Percentiles rank a stretch among this genome's conserved stretches.
Conservation (phyloP, 768 basidiomycete species). For the Amanita rimosa region DNA sequence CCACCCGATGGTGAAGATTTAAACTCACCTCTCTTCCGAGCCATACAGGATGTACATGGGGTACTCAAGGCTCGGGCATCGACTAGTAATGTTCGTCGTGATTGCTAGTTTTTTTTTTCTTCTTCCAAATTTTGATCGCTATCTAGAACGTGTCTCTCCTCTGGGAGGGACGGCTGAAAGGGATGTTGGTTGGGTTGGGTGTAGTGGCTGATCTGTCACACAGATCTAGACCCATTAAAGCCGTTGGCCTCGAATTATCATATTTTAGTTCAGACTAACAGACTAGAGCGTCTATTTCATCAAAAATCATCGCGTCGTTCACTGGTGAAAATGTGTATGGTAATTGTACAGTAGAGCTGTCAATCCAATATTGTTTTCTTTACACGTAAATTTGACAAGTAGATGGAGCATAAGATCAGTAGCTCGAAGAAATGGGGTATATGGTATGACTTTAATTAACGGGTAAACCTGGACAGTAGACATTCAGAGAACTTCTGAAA, state of each 20-base stretch:
- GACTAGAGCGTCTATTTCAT: neutral
- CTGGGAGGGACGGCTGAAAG: constrained; percentile 89
- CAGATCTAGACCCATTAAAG: constrained; percentile 77
- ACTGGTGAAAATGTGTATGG: neutral
- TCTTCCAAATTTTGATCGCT: neutral
- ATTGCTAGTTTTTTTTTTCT: neutral
- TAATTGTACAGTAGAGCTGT: neutral
- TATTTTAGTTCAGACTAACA: constrained; percentile 65
- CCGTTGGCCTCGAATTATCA: constrained; percentile 85
- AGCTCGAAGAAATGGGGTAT: neutral
- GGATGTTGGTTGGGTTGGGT: constrained; percentile 83
- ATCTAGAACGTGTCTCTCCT: constrained; percentile 76
- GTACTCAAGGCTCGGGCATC: constrained; percentile 87
- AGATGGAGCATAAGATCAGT: neutral
- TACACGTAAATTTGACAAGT: neutral
- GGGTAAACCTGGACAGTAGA: too few relatives aligned
- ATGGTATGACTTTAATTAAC: neutral
- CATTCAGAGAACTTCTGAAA: neutral
- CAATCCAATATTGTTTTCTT: neutral
- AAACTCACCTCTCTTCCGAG: constrained; percentile 9
- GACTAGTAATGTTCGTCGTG: constrained; percentile 65
- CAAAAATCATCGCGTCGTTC: neutral
- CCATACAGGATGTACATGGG: constrained; percentile 43
- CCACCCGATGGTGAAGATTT: constrained; percentile 22
- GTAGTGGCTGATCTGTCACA: constrained; percentile 86